phyloP scores from a whole-genome alignment of 805 yeast species.

The Ogataea pini region DNA sequence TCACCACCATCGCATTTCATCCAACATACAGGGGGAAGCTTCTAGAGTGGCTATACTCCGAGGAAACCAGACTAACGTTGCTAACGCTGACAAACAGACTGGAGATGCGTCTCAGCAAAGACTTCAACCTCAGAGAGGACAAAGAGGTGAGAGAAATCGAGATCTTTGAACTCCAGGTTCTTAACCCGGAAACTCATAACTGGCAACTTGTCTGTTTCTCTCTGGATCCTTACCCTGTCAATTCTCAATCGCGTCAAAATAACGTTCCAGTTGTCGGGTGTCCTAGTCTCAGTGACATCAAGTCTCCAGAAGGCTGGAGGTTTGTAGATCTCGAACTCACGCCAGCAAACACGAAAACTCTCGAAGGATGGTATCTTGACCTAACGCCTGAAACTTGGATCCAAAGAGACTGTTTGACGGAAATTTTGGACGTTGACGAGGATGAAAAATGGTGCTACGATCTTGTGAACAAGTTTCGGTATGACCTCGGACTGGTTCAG shows the following conservation, averaged over 20 bases:
- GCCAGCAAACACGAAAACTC: conserved; percentile 16
- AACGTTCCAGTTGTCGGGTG: conserved; percentile 32
- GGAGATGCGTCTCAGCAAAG: conserved; percentile 44
- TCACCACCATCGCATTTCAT: conserved; percentile 43
- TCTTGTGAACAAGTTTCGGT: conserved; percentile 28
- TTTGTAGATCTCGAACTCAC: conserved; percentile 34
- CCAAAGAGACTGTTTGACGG: conserved; percentile 45
- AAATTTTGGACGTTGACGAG: conserved; percentile 60
- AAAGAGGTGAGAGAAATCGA: conserved; percentile 55
- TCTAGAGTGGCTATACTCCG: conserved; percentile 53
- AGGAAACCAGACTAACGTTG: conserved; percentile 59
- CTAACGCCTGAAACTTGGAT: conserved; percentile 68
- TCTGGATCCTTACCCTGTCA: conserved; percentile 52
- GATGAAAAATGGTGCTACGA: conserved; percentile 91
- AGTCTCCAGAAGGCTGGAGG: conserved; percentile 63
- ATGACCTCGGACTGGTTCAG: conserved; percentile 26
- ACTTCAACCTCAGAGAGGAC: conserved; percentile 39
- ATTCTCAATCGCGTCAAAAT: conserved; percentile 42
- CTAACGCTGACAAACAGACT: conserved; percentile 49
- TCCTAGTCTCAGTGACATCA: conserved; percentile 39
- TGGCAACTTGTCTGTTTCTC: conserved; percentile 69
- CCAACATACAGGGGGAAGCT: conserved; percentile 53
- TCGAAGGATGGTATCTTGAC: conserved; percentile 65
- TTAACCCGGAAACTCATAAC: conserved; percentile 47
- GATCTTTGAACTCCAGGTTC: conserved; percentile 65